Percentiles rank a stretch among this genome's conserved stretches.
Evolutionary conservation across 345 rosid species (phyloP).

Genomic region (Schrenkiella parvula): DNA sequence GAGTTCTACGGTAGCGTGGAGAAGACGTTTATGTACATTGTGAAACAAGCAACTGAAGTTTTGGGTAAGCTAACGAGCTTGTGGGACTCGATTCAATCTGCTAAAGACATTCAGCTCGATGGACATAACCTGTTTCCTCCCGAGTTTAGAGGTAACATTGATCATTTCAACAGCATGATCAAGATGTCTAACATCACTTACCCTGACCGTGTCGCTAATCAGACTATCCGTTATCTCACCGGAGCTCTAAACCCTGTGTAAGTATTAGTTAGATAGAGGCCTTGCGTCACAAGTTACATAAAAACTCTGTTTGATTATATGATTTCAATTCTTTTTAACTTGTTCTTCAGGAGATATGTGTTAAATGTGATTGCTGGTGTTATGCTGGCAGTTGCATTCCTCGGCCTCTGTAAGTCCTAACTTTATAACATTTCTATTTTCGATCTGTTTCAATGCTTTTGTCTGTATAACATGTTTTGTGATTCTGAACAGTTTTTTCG

Average conservation of each 20-base stretch:
- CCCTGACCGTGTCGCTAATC: slow-evolving; percentile 35
- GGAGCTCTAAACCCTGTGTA: slow-evolving; percentile 40
- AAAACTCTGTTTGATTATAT: background rate
- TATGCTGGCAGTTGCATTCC: slow-evolving; percentile 42
- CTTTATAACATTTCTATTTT: background rate
- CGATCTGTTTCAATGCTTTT: background rate
- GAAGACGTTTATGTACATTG: slow-evolving; percentile 32
- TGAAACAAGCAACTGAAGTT: slow-evolving; percentile 32
- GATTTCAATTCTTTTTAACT: background rate
- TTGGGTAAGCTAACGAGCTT: slow-evolving; percentile 32
- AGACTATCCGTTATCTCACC: slow-evolving; percentile 29
- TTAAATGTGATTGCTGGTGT: slow-evolving; percentile 37
- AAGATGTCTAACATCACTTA: slow-evolving; percentile 35
- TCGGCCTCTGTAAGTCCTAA: slow-evolving; percentile 47
- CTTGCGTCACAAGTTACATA: slow-evolving; percentile 2
- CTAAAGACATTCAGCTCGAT: slow-evolving; percentile 32
- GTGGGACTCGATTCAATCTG: slow-evolving; percentile 36
- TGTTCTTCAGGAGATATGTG: slow-evolving; percentile 38
- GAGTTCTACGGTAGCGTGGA: slow-evolving; percentile 38
- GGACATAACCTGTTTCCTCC: slow-evolving; percentile 36
- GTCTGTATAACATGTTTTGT: background rate
- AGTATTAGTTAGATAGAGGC: background rate
- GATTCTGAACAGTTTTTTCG: slow-evolving; percentile 38
- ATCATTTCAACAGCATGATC: slow-evolving; percentile 34
- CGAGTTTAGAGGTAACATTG: slow-evolving; percentile 32